Evolutionary conservation across 345 rosid species (phyloP).

Genomic region (Sonneratia alba): DNA sequence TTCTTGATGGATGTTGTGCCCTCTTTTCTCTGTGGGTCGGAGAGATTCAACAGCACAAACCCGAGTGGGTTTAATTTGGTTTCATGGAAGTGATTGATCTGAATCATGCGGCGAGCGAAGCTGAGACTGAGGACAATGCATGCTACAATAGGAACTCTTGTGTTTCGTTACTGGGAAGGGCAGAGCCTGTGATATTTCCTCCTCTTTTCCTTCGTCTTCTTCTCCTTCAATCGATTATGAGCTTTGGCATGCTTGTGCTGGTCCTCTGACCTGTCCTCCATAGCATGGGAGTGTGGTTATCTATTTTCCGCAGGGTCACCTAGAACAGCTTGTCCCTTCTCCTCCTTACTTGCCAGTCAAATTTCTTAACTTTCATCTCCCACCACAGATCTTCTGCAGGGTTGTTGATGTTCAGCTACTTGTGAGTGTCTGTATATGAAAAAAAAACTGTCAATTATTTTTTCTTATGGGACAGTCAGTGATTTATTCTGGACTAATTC

Average conservation of each 20-base stretch:
- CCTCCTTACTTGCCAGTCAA: constrained; percentile 40
- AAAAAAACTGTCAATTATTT: neutral
- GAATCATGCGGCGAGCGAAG: constrained; percentile 62
- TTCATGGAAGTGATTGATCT: constrained; percentile 77
- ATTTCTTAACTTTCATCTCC: constrained; percentile 74
- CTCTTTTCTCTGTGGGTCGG: constrained; percentile 1
- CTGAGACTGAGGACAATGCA: constrained; percentile 38
- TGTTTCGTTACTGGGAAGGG: too few relatives aligned
- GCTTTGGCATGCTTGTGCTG: constrained; percentile 95
- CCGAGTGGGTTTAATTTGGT: neutral
- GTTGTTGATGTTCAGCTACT: constrained; percentile 83
- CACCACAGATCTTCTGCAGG: constrained; percentile 92
- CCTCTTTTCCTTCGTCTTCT: constrained; percentile 41
- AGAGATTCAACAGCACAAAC: neutral
- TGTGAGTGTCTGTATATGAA: constrained; percentile 29
- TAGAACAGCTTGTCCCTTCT: constrained; percentile 38
- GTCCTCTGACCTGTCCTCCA: constrained; percentile 72
- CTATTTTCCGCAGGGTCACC: constrained; percentile 82
- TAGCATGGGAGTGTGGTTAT: constrained; percentile 69
- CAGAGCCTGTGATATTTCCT: too few relatives aligned
- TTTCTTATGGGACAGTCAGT: neutral
- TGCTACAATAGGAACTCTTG: constrained; percentile 13
- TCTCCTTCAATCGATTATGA: constrained; percentile 57
- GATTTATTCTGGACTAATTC: neutral
- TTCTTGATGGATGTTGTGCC: constrained; percentile 1